Evolutionary conservation across 1,139 yeast species (phyloP).

Genomic region (Arxiozyma bovina): DNA sequence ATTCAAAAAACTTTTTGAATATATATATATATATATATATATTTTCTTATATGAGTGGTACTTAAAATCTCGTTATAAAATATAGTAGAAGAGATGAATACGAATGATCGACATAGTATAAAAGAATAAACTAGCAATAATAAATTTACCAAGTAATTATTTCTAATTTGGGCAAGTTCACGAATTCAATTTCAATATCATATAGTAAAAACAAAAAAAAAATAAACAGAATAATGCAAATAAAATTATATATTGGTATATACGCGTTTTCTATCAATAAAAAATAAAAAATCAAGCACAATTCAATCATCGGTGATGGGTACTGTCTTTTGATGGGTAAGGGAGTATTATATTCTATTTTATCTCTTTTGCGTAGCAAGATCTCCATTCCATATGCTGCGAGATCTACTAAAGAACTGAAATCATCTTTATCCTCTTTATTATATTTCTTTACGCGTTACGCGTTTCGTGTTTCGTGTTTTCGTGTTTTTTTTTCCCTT

Average conservation of each 20-base stretch:
- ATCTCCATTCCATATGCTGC: neutral
- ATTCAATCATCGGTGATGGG: neutral
- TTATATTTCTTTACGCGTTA: too few species aligned
- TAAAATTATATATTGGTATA: neutral
- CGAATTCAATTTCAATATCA: neutral
- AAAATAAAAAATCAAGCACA: neutral
- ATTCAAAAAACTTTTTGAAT: too few species aligned
- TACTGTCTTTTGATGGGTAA: too few species aligned
- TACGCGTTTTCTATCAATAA: neutral
- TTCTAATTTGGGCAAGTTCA: neutral
- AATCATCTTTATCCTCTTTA: too few species aligned
- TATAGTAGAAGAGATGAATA: neutral
- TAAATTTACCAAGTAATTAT: neutral
- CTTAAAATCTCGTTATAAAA: neutral
- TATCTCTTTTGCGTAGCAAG: too few species aligned
- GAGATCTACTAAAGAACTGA: neutral
- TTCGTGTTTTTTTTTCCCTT: too few species aligned
- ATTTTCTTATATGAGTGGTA: too few species aligned
- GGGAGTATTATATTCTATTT: too few species aligned
- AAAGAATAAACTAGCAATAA: neutral
- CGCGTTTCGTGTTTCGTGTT: neutral
- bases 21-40: too few species aligned
- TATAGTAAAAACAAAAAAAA: neutral
- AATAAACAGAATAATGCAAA: too few species aligned
- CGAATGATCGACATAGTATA: neutral